These are phyloP conservation scores for Blastobotrys illinoisensis DNA, from an alignment of 1,139 yeast species.

Conservation along the genomic window DNA sequence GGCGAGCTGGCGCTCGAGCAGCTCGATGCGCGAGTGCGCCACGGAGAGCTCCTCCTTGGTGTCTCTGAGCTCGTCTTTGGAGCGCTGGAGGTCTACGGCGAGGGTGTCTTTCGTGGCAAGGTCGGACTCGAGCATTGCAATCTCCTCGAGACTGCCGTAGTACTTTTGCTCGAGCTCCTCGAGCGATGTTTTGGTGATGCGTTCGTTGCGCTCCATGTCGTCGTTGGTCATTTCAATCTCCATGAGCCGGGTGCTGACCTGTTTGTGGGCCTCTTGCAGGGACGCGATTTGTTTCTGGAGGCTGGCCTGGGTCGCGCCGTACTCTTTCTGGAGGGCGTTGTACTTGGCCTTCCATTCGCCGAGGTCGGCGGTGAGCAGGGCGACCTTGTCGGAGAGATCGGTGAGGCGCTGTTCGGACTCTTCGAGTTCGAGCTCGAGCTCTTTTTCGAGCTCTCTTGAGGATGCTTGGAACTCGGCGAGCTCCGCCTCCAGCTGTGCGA, in stretches of 20 bases:
- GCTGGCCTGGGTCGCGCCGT: slow-evolving; percentile 26
- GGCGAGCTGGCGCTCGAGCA: slow-evolving; percentile 5
- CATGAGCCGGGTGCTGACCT: slow-evolving; percentile 28
- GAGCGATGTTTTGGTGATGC: slow-evolving; percentile 30
- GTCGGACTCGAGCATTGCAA: slow-evolving; percentile 34
- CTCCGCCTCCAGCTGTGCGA: slow-evolving; percentile 34
- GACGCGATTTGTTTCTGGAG: slow-evolving; percentile 27
- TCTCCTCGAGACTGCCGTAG: slow-evolving; percentile 29
- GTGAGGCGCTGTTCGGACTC: slow-evolving; percentile 29
- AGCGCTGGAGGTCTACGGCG: slow-evolving; percentile 30
- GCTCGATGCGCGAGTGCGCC: slow-evolving; percentile 14
- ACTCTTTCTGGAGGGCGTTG: slow-evolving; percentile 26
- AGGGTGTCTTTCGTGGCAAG: slow-evolving; percentile 26
- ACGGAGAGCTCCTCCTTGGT: slow-evolving; percentile 30
- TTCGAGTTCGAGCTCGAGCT: slow-evolving; percentile 33
- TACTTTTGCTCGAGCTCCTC: slow-evolving; percentile 31
- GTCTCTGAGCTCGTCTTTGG: slow-evolving; percentile 34
- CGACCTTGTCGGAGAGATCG: slow-evolving; percentile 23
- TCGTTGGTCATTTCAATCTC: slow-evolving; percentile 38
- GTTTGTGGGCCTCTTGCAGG: slow-evolving; percentile 26
- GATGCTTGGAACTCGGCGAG: slow-evolving; percentile 34
- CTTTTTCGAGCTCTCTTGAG: slow-evolving; percentile 33
- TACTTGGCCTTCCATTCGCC: slow-evolving; percentile 26
- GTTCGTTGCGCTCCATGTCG: slow-evolving; percentile 35
- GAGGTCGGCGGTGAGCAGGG: slow-evolving; percentile 22